Conservation (phyloP, 805 yeast genomes). For the Ogataea paraovalis region DNA sequence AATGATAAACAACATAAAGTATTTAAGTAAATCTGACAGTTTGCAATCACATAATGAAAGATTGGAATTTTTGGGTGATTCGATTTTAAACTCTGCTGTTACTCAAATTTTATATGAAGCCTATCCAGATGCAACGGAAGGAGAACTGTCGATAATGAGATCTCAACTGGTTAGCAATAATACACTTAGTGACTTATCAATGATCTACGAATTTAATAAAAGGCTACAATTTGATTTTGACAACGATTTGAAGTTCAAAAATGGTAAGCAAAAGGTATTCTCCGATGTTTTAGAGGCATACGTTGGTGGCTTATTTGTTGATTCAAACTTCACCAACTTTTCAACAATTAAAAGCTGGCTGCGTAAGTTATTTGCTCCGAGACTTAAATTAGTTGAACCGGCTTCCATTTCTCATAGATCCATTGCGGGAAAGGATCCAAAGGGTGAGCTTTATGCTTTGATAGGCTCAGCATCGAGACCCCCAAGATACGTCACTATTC, state of each 20-base stretch:
- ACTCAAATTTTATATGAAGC: slow-evolving; percentile 61
- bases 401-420: slow-evolving; percentile 14
- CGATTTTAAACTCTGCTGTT: slow-evolving; percentile 69
- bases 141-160: slow-evolving; percentile 69
- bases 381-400: slow-evolving; percentile 34
- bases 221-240: slow-evolving; percentile 39
- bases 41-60: slow-evolving; percentile 75
- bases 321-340: slow-evolving; percentile 42
- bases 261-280: slow-evolving; percentile 62
- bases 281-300: slow-evolving; percentile 96
- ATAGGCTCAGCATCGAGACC: slow-evolving; percentile 71
- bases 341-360: slow-evolving; percentile 56
- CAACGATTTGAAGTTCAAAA: slow-evolving; percentile 40
- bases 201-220: slow-evolving; percentile 61
- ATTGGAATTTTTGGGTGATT: slow-evolving; percentile 87
- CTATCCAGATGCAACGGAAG: slow-evolving; percentile 75
- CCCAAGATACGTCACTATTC: slow-evolving; percentile 52
- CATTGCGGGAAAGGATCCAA: slow-evolving; percentile 59
- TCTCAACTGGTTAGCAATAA: slow-evolving; percentile 69
- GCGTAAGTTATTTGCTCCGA: slow-evolving; percentile 44
- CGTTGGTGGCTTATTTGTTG: slow-evolving; percentile 75
- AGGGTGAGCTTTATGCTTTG: slow-evolving; percentile 68
- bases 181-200: slow-evolving; percentile 66
- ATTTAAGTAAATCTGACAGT: slow-evolving; percentile 53
- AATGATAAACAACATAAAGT: slow-evolving; percentile 52